Evolutionary conservation across 331 rosid species (phyloP).

Genomic region (Malus hybrid): DNA sequence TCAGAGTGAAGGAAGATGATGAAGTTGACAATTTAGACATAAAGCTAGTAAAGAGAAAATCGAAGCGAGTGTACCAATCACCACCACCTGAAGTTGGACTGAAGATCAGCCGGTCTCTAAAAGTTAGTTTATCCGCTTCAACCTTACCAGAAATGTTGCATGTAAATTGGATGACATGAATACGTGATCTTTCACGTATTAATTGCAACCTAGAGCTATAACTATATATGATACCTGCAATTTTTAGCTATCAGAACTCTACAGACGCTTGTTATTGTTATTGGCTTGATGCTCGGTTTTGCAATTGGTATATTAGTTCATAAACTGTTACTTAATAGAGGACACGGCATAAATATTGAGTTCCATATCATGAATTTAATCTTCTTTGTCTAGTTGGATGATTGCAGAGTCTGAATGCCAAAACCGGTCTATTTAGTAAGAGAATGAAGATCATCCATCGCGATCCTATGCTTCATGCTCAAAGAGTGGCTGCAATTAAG

Average conservation of each 20-base stretch:
- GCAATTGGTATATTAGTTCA: not conserved
- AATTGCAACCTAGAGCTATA: too few relatives aligned
- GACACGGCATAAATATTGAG: not conserved
- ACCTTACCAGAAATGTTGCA: constrained; percentile 6
- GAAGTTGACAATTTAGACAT: constrained; percentile 89
- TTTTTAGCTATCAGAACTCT: too few relatives aligned
- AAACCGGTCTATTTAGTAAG: constrained; percentile 94
- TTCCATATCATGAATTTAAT: constrained; percentile 40
- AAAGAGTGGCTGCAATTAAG: constrained; percentile 95
- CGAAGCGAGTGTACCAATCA: constrained; percentile 87
- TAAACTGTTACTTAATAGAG: not conserved
- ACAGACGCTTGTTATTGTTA: too few relatives aligned
- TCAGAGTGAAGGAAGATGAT: constrained; percentile 80
- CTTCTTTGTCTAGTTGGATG: constrained; percentile 70
- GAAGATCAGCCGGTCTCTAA: constrained; percentile 88
- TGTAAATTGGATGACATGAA: not conserved
- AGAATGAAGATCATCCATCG: constrained; percentile 95
- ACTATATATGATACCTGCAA: too few relatives aligned
- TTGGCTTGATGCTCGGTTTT: not conserved
- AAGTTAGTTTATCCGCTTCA: constrained; percentile 65
- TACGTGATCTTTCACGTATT: too few relatives aligned
- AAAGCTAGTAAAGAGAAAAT: constrained; percentile 64
- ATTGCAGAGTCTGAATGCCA: constrained; percentile 97
- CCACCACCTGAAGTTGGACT: constrained; percentile 86
- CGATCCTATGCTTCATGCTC: constrained; percentile 81